Conservation (phyloP, 148 eudicot genomes). For the Heliamphora exappendiculata region DNA sequence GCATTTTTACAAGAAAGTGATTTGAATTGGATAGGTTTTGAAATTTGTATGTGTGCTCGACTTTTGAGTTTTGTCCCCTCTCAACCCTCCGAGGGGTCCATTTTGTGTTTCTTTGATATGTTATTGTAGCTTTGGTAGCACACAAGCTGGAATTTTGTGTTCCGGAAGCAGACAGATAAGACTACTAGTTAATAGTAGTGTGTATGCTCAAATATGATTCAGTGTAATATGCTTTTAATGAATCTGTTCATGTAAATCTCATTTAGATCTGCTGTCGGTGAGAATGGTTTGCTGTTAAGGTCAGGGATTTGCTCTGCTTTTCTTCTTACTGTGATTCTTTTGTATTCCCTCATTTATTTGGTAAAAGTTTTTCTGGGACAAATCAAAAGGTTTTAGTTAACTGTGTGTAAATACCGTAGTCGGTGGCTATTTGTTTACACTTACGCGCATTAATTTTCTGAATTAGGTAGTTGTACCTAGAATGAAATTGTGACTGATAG, state of each 20-base stretch:
- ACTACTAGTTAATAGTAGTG: not conserved
- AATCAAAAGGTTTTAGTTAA: no score
- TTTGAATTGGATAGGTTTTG: not conserved
- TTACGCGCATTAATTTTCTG: no score
- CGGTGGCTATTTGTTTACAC: no score
- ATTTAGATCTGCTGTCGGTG: not conserved
- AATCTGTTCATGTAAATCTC: slow-evolving; percentile 1
- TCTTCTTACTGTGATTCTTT: not conserved
- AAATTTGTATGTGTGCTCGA: not conserved
- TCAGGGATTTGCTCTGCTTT: not conserved
- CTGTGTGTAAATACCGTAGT: no score
- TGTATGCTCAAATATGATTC: not conserved
- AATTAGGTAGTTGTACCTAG: no score
- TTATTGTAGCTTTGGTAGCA: not conserved
- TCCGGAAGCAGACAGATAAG: not conserved
- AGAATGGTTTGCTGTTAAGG: not conserved
- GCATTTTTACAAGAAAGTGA: not conserved
- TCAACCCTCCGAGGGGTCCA: no score
- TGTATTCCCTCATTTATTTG: not conserved
- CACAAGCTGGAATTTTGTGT: not conserved
- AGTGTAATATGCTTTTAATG: not conserved
- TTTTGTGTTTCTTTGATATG: not conserved
- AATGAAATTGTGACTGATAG: no score
- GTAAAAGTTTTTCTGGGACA: no score
- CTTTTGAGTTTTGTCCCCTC: no score